phyloP scores from a whole-genome alignment of 768 basidiomycete species.

The Termitomyces heimii region DNA sequence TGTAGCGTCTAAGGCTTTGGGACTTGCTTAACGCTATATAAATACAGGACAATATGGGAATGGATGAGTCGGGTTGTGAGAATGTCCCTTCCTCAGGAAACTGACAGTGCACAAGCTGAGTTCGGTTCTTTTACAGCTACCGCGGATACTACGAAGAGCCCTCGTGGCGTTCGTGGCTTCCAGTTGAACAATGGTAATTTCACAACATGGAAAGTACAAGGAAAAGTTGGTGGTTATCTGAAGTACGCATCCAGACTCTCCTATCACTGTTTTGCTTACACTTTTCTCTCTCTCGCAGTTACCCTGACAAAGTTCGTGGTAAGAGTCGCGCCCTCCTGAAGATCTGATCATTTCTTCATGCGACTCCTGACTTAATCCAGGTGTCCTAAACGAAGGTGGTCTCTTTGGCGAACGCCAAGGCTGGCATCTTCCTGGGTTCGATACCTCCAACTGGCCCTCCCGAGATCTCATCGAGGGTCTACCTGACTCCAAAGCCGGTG shows the following conservation, averaged over 20 bases:
- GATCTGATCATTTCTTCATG: background rate
- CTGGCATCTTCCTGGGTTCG: constrained; percentile 72
- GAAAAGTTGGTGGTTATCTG: constrained; percentile 68
- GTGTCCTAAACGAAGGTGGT: constrained; percentile 69
- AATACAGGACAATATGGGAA: constrained; percentile 70
- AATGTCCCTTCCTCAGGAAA: background rate
- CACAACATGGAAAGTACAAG: constrained; percentile 65
- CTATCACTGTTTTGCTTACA: background rate
- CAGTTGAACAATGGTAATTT: constrained; percentile 58
- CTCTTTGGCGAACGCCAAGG: constrained; percentile 64
- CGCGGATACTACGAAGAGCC: constrained; percentile 58
- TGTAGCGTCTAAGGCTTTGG: background rate
- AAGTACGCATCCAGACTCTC: constrained; percentile 31
- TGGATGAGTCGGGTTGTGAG: constrained; percentile 57
- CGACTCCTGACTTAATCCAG: constrained; percentile 11
- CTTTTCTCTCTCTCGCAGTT: constrained; percentile 34
- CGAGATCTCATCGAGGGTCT: constrained; percentile 57
- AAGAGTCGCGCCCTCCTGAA: background rate
- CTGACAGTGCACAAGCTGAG: background rate
- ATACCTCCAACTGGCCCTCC: constrained; percentile 52
- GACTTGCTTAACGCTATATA: background rate
- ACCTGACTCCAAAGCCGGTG: constrained; percentile 52
- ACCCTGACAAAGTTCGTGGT: constrained; percentile 61
- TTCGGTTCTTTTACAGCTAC: constrained; percentile 19
- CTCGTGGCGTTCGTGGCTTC: constrained; percentile 77